These are phyloP conservation scores for Sordariomycetes sp. DNA, from an alignment of 2,329 filamentous ascomycete species.

Conservation along the genomic window DNA sequence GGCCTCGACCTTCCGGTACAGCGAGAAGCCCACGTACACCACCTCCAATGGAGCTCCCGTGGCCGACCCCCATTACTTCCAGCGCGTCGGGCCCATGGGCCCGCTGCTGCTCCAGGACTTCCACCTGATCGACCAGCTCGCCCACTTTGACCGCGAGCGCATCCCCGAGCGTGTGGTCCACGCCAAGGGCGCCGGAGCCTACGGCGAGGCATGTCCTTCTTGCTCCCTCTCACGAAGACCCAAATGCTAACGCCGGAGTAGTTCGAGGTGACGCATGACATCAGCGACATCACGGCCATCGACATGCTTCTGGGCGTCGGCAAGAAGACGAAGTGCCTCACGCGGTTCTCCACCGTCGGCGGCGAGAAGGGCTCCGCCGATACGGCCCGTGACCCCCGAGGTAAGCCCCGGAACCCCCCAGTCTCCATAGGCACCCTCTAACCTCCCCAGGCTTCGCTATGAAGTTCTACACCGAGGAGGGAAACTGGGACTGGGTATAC, in stretches of 20 bases:
- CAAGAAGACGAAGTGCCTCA: constrained; percentile 57
- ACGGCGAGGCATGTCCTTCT: constrained; percentile 21
- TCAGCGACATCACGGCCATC: constrained; percentile 44
- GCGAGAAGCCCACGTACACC: constrained; percentile 47
- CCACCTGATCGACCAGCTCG: constrained; percentile 52
- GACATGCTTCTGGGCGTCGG: constrained; percentile 47
- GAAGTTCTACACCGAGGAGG: constrained; percentile 63
- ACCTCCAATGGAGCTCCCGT: constrained; percentile 50
- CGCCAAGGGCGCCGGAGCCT: constrained; percentile 35
- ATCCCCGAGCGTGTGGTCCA: constrained; percentile 40
- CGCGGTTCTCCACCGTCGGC: constrained; percentile 67
- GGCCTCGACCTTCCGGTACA: constrained; percentile 25
- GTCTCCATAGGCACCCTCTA: not conserved
- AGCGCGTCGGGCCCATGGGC: constrained; percentile 33
- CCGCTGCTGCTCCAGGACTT: constrained; percentile 20
- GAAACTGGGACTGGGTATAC: constrained; percentile 63
- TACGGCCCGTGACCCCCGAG: constrained; percentile 47
- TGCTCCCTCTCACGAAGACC: not conserved
- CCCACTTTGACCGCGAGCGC: constrained; percentile 39
- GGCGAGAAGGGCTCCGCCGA: constrained; percentile 64
- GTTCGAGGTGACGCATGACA: constrained; percentile 32
- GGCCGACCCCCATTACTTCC: constrained; percentile 33
- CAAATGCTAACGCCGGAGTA: not conserved
- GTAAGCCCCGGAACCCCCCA: not conserved
- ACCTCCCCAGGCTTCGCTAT: constrained; percentile 44